These are phyloP conservation scores for Daedaleopsis nitida DNA, from an alignment of 768 basidiomycete genomes.

Conservation along the genomic window DNA sequence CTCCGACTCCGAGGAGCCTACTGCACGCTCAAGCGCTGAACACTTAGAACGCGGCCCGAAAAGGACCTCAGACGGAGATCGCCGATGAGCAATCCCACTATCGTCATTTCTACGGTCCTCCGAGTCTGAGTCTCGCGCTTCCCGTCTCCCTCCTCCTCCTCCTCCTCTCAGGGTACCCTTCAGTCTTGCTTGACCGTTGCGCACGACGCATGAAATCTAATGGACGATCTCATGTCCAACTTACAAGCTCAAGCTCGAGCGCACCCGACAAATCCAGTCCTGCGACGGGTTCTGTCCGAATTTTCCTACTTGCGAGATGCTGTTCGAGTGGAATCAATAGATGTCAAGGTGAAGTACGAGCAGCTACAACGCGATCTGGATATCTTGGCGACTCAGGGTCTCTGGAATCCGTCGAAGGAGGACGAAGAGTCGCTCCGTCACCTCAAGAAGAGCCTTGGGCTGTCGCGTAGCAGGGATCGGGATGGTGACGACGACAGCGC, in stretches of 20 bases:
- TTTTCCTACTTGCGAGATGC: slow-evolving; percentile 8
- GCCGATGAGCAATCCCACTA: too few species aligned
- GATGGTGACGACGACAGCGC: background rate
- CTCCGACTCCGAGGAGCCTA: too few species aligned
- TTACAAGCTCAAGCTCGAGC: slow-evolving; percentile 16
- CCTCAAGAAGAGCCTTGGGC: slow-evolving; percentile 1
- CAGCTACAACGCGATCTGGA: slow-evolving; percentile 12
- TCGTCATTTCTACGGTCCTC: background rate
- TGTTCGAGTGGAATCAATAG: slow-evolving; percentile 1
- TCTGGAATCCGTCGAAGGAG: slow-evolving; percentile 19
- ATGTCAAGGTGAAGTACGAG: slow-evolving; percentile 10
- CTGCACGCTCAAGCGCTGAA: too few species aligned
- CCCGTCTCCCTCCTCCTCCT: background rate
- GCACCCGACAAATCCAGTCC: slow-evolving; percentile 8
- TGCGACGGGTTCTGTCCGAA: slow-evolving; percentile 9
- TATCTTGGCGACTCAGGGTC: slow-evolving; percentile 12
- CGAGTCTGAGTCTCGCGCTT: too few species aligned
- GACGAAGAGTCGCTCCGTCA: slow-evolving; percentile 16
- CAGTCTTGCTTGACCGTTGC: too few species aligned
- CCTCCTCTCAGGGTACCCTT: background rate
- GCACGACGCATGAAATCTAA: background rate
- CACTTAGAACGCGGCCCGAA: background rate
- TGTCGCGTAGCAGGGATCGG: background rate
- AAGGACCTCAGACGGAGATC: background rate
- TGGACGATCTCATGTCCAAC: slow-evolving; percentile 16